Conservation (phyloP, 345 rosid genomes). For the Citrus inodora region DNA sequence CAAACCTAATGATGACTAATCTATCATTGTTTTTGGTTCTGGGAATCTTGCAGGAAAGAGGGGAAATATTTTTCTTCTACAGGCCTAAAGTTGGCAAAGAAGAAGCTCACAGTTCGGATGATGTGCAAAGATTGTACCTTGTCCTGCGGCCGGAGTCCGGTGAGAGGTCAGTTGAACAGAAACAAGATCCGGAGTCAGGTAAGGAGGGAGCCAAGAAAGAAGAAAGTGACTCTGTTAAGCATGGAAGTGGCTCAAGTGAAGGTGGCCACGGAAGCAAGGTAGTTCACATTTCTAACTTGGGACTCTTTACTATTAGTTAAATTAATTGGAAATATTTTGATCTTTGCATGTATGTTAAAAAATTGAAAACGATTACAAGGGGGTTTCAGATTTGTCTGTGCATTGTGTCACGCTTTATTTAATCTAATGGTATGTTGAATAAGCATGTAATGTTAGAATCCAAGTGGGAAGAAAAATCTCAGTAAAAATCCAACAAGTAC, state of each 20-base stretch:
- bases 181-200: constrained; percentile 57
- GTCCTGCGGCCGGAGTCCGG: constrained; percentile 67
- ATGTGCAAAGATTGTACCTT: constrained; percentile 64
- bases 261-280: constrained; percentile 65
- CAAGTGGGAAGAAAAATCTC: no score
- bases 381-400: neutral
- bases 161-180: constrained; percentile 47
- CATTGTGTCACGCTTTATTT: neutral
- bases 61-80: constrained; percentile 81
- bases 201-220: constrained; percentile 38
- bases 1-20: neutral
- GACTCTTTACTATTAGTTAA: no score
- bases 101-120: constrained; percentile 52
- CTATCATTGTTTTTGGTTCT: neutral
- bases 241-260: constrained; percentile 4
- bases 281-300: neutral
- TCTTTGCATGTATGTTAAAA: no score
- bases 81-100: constrained; percentile 70
- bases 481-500: no score
- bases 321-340: no score
- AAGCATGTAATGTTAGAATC: neutral
- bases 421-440: neutral
- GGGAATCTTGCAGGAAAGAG: constrained; percentile 46
- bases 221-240: constrained; percentile 2
- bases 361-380: no score